These are phyloP conservation scores for Ophiostoma himal-ulmi DNA, from an alignment of 2,329 filamentous ascomycete species.

Conservation along the genomic window DNA sequence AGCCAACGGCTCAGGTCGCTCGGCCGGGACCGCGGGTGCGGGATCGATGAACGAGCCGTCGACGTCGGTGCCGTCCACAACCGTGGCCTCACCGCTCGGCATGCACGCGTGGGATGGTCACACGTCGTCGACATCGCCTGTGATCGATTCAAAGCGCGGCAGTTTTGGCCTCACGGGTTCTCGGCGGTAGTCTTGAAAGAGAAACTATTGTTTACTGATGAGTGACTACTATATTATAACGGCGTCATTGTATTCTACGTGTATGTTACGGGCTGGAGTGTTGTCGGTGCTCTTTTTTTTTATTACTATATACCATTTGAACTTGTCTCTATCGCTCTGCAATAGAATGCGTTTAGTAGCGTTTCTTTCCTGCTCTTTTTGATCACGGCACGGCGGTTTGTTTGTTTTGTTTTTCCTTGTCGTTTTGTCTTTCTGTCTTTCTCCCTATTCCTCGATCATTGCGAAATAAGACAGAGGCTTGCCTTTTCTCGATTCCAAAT, in stretches of 20 bases:
- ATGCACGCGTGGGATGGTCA: conserved; percentile 11
- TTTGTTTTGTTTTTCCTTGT: background rate
- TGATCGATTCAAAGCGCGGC: background rate
- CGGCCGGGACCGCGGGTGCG: background rate
- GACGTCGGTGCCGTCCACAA: background rate
- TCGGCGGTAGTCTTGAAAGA: background rate
- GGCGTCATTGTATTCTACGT: background rate
- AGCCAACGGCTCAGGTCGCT: background rate
- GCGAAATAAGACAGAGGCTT: background rate
- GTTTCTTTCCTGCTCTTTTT: background rate
- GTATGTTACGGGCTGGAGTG: background rate
- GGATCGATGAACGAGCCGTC: conserved; percentile 8
- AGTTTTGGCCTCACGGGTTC: background rate
- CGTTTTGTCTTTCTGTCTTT: background rate
- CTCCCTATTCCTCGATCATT: background rate
- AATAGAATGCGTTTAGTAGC: background rate
- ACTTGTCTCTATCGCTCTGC: background rate
- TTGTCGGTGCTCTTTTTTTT: background rate
- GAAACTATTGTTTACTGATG: background rate
- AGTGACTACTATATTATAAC: background rate
- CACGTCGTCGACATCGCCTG: background rate
- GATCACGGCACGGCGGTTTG: too few species aligned
- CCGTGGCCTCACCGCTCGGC: conserved; percentile 10
- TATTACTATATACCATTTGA: background rate
- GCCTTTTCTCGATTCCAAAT: background rate